Evolutionary conservation across 2,329 filamentous ascomycete genomes (phyloP), one percentile per base, ranked within the genome.

Genomic region (Aspergillus candidus): DNA sequence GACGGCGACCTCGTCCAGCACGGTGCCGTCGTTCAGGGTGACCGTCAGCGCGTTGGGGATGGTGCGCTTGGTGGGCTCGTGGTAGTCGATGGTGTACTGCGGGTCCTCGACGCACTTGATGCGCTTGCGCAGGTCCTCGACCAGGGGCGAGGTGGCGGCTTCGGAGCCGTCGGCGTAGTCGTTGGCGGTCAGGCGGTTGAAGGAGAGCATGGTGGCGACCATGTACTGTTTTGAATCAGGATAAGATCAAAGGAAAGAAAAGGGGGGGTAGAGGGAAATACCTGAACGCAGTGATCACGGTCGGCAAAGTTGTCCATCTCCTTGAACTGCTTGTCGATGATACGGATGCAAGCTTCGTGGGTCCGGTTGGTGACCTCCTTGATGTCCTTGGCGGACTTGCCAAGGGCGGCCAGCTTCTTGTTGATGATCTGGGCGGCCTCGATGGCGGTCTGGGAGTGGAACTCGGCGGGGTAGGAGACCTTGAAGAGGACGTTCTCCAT

Each of bases 401-500:
- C 91, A 75, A 86, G 75, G 34, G 80, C 76, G 69, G 86, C 84
- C 53, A 98, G 82, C 70, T 88, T 82, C 69, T 82, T 78, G 77
- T 89, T 82, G 64, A 98, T 83, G 70, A 84, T 88, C 74, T 94
- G 82, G 1, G 91, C 90, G 37, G 88, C 89, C 73, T 98, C 93
- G 55, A 97, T 89, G 56, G 93, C 93, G 32, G 93, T 98, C 74
- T 98, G 93, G 14, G 91, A 96, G 79, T 97, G 91, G 78, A 97
- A 97, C 68, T 97, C 91, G 62, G 90, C 89, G 63, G 91, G 91
- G 69, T 96, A 97, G 36, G 93, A 98, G 49, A 98, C 93, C 81
- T 98, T 98, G 84, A 98, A 98, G 53, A 98, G 83, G 49, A 98
- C 89, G 64, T 97, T 98, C 82, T 98, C 93, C 93, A 98, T 98